Percentiles rank a stretch among this genome's conserved stretches.
phyloP scores from a whole-genome alignment of 208 protist species.

The Crithidia sp. region DNA sequence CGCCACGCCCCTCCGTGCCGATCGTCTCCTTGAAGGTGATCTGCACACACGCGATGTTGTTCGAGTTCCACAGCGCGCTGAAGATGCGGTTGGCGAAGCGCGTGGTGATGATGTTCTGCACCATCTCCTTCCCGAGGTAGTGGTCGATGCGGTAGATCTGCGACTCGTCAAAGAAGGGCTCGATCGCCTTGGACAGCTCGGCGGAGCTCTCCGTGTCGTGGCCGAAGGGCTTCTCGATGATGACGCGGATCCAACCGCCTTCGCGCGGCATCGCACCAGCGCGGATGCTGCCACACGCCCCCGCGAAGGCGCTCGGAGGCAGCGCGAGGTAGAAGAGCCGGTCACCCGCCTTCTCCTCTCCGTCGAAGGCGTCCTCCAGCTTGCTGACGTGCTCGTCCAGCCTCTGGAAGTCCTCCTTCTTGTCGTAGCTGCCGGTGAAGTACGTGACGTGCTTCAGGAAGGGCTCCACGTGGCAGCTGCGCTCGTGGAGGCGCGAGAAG shows the following conservation, averaged over 20 bases:
- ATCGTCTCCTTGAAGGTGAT: constrained; percentile 96
- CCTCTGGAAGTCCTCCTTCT: constrained; percentile 65
- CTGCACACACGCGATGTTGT: constrained; percentile 88
- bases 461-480: constrained; percentile 58
- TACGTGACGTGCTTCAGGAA: constrained; percentile 82
- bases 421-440: constrained; percentile 80
- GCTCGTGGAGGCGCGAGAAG: constrained; percentile 54
- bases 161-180: constrained; percentile 80
- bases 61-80: constrained; percentile 89
- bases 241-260: constrained; percentile 79
- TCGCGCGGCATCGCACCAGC: constrained; percentile 60
- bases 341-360: constrained; percentile 56
- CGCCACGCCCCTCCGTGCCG: constrained; percentile 90
- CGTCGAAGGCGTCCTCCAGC: constrained; percentile 56
- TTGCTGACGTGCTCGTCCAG: constrained; percentile 62
- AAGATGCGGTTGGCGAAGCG: constrained; percentile 94
- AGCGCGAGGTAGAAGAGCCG: constrained; percentile 93
- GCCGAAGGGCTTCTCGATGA: constrained; percentile 96
- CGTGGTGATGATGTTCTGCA: constrained; percentile 93
- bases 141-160: constrained; percentile 96
- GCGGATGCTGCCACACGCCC: constrained; percentile 59
- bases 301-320: constrained; percentile 85
- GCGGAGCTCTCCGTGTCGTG: constrained; percentile 79
- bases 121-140: constrained; percentile 95
- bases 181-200: constrained; percentile 76